Conservation (phyloP, 768 basidiomycete species). For the Leccinum barrowsii region DNA sequence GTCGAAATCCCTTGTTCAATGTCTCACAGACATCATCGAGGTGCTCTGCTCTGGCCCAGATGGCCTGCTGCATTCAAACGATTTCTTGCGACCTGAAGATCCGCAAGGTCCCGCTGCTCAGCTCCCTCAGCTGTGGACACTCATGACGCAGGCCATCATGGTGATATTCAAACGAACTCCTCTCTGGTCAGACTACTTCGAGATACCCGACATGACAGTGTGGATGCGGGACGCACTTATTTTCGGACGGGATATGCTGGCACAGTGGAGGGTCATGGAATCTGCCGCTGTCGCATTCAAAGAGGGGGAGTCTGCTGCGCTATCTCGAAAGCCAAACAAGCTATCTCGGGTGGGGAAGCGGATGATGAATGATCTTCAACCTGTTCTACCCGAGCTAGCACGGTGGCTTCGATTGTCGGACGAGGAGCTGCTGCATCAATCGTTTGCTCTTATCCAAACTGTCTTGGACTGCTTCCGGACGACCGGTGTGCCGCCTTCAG, state of each 20-base stretch:
- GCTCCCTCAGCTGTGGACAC: constrained; percentile 73
- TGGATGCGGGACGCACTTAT: constrained; percentile 99
- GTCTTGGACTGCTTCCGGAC: constrained; percentile 76
- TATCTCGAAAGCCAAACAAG: constrained; percentile 36
- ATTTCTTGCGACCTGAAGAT: constrained; percentile 47
- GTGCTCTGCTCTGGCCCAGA: constrained; percentile 72
- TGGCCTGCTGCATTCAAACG: constrained; percentile 59
- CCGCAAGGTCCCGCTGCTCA: constrained; percentile 45
- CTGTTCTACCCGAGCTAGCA: constrained; percentile 72
- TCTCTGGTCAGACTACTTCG: constrained; percentile 77
- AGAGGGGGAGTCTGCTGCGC: constrained; percentile 18
- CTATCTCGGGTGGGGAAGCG: constrained; percentile 60
- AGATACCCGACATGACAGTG: constrained; percentile 79
- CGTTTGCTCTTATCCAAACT: constrained; percentile 76
- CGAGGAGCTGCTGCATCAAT: constrained; percentile 85
- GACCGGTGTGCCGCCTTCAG: constrained; percentile 51
- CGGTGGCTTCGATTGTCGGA: constrained; percentile 93
- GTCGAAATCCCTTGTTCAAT: constrained; percentile 88
- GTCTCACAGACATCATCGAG: constrained; percentile 90
- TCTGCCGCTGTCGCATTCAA: constrained; percentile 39
- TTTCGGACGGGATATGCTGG: constrained; percentile 83
- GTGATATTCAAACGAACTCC: constrained; percentile 85
- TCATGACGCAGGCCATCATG: constrained; percentile 76
- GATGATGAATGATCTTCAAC: constrained; percentile 77
- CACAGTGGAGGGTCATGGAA: constrained; percentile 78